phyloP scores from a whole-genome alignment of 306 rosid genomes.

The Neltuma alba region DNA sequence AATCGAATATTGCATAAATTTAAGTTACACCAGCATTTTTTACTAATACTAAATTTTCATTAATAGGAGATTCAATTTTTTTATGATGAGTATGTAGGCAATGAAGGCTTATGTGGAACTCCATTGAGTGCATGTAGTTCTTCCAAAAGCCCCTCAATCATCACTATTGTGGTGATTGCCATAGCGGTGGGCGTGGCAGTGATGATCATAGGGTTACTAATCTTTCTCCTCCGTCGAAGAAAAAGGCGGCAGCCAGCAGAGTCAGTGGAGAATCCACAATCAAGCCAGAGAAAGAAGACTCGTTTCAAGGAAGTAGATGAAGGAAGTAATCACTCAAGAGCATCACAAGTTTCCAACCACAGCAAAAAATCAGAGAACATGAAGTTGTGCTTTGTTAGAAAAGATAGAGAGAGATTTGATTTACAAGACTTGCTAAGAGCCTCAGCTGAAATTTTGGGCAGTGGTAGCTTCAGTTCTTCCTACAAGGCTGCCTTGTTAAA shows the following conservation, averaged over 20 bases:
- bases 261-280: slow-evolving; percentile 47
- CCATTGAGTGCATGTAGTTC: slow-evolving; percentile 56
- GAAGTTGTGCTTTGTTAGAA: slow-evolving; percentile 66
- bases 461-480: slow-evolving; percentile 84
- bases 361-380: slow-evolving; percentile 50
- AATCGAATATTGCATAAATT: neutral
- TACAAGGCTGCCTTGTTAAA: slow-evolving; percentile 70
- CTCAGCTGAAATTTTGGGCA: slow-evolving; percentile 88
- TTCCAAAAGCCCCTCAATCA: slow-evolving; percentile 31
- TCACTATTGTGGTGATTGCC: slow-evolving; percentile 44
- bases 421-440: slow-evolving; percentile 84
- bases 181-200: slow-evolving; percentile 52
- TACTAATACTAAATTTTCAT: neutral
- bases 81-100: slow-evolving; percentile 67
- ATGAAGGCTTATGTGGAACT: slow-evolving; percentile 69
- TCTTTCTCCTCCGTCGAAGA: slow-evolving; percentile 48
- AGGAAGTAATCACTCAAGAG: slow-evolving; percentile 31
- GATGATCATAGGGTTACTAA: slow-evolving; percentile 41
- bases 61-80: neutral
- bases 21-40: neutral
- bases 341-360: slow-evolving; percentile 28
- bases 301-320: neutral
- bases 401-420: slow-evolving; percentile 67
- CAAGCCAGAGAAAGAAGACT: slow-evolving; percentile 17
- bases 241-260: neutral